Percentiles rank a stretch among this genome's conserved stretches.
Conservation (phyloP, 75 land plant genomes). For the Larix kaempferi region DNA sequence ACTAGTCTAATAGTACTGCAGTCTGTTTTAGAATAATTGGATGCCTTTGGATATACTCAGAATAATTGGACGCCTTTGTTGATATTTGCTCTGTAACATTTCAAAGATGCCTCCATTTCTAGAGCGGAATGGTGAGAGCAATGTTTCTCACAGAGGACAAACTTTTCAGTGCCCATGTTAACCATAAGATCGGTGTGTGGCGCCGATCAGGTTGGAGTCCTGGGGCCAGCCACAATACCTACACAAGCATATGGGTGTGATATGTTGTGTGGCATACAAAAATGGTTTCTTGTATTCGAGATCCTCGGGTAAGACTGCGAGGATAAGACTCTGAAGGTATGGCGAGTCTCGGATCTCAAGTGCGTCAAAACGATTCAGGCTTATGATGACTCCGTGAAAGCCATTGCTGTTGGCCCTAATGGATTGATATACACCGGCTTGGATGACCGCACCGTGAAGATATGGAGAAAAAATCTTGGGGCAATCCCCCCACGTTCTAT, state of each 20-base stretch:
- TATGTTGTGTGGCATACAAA: slow-evolving; percentile 53
- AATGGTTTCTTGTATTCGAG: slow-evolving; percentile 64
- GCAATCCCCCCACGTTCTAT: slow-evolving; percentile 23
- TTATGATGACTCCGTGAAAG: slow-evolving; percentile 81
- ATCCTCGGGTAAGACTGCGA: slow-evolving; percentile 82
- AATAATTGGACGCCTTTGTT: no score
- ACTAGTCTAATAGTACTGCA: no score
- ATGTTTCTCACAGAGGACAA: slow-evolving; percentile 42
- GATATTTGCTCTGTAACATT: no score
- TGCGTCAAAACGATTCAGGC: slow-evolving; percentile 74
- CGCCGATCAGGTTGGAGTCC: slow-evolving; percentile 31
- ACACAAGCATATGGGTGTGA: slow-evolving; percentile 57
- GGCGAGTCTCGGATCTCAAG: slow-evolving; percentile 69
- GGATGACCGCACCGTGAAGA: slow-evolving; percentile 73
- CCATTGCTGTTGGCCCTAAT: slow-evolving; percentile 39
- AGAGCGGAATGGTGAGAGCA: slow-evolving; percentile 57
- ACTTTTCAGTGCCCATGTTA: slow-evolving; percentile 72
- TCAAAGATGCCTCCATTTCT: slow-evolving; percentile 44
- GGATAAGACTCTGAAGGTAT: no score
- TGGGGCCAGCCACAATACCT: slow-evolving; percentile 53
- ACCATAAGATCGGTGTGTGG: slow-evolving; percentile 80
- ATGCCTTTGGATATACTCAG: no score
- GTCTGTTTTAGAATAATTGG: no score
- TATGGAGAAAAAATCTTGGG: slow-evolving; percentile 32
- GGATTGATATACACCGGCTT: slow-evolving; percentile 68